Conservation (phyloP, 2,329 filamentous ascomycete genomes). For the Huntiella bhutanensis region DNA sequence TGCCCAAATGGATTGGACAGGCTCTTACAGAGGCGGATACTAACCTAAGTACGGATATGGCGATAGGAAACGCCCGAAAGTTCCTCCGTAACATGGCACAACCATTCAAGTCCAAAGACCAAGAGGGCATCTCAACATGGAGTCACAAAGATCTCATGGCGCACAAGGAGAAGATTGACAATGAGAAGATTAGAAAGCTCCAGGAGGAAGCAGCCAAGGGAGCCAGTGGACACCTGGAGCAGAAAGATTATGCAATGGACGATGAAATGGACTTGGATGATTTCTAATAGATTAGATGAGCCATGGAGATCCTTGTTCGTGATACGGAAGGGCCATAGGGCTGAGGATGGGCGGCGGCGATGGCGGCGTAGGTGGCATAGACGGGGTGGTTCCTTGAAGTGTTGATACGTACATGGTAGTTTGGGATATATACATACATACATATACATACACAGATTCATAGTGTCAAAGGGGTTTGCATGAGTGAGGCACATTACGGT, state of each 20-base stretch:
- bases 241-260: conserved; percentile 31
- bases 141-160: conserved; percentile 56
- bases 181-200: conserved; percentile 46
- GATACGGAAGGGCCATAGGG: background rate
- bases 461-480: too few species aligned
- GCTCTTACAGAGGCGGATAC: conserved; percentile 68
- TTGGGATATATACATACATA: background rate
- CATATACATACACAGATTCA: background rate
- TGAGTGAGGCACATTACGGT: too few species aligned
- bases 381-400: background rate
- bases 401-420: background rate
- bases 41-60: conserved; percentile 90
- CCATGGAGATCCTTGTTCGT: background rate
- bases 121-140: conserved; percentile 91
- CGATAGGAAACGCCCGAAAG: conserved; percentile 69
- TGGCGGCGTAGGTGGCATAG: background rate
- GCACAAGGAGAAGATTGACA: conserved; percentile 58
- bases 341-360: background rate
- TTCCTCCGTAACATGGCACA: conserved; percentile 87
- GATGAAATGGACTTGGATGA: conserved; percentile 29
- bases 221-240: conserved; percentile 12
- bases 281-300: conserved; percentile 11
- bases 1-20: conserved; percentile 94
- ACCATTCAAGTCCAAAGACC: conserved; percentile 63
- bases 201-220: conserved; percentile 24